These are phyloP conservation scores for Gaertneriomyces semiglobifer DNA, from an alignment of 192 early-diverging fungal genomes.

Conservation along the genomic window DNA sequence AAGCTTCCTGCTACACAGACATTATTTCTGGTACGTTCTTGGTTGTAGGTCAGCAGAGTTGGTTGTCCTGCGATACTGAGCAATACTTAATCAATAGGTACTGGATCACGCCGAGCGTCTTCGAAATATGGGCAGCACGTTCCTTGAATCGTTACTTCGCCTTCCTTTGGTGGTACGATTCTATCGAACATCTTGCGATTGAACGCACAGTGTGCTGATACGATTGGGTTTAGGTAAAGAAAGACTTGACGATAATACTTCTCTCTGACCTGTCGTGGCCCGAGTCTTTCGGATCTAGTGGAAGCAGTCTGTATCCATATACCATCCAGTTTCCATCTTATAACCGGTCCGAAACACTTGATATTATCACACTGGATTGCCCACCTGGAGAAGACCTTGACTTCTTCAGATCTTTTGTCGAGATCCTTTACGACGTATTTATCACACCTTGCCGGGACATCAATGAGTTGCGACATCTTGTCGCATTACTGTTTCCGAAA, in stretches of 20 bases:
- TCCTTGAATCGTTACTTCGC: slow-evolving; percentile 68
- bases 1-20: slow-evolving; percentile 4
- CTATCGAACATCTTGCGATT: background rate
- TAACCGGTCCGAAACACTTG: slow-evolving; percentile 62
- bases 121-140: slow-evolving; percentile 60
- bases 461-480: slow-evolving; percentile 81
- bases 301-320: slow-evolving; percentile 48
- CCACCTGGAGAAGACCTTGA: slow-evolving; percentile 53
- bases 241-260: slow-evolving; percentile 67
- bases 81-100: slow-evolving; percentile 32
- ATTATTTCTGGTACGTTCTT: slow-evolving; percentile 3
- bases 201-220: background rate
- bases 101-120: slow-evolving; percentile 80
- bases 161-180: slow-evolving; percentile 64
- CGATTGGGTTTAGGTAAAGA: slow-evolving; percentile 30
- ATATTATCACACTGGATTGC: slow-evolving; percentile 71
- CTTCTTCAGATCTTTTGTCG: slow-evolving; percentile 73
- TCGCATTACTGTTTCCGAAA: slow-evolving; percentile 75
- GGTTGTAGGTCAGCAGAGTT: background rate
- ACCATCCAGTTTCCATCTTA: slow-evolving; percentile 80
- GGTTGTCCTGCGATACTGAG: background rate
- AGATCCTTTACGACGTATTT: slow-evolving; percentile 79
- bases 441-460: slow-evolving; percentile 75
- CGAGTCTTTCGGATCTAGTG: slow-evolving; percentile 71
- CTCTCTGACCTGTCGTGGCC: slow-evolving; percentile 67